A percentile compares a stretch with the other conserved stretches of the same genome.
Evolutionary conservation across 345 rosid genomes (phyloP).

Genomic region (Cochlearia excelsa): DNA sequence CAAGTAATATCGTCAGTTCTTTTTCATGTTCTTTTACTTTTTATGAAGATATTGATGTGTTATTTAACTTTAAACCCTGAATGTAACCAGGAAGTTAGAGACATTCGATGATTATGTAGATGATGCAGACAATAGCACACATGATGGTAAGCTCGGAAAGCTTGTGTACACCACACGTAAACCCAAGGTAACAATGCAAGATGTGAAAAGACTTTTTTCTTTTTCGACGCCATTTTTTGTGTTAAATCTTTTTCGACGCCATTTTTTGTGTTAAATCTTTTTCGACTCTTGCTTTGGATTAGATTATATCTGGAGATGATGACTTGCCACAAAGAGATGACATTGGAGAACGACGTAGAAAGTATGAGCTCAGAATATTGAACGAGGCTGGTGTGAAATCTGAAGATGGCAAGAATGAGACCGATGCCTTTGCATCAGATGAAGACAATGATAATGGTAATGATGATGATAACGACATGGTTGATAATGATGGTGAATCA

Average conservation of each 20-base stretch:
- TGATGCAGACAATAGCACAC: slow-evolving; percentile 48
- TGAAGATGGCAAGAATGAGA: slow-evolving; percentile 47
- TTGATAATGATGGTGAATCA: slow-evolving; percentile 35
- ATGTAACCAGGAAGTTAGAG: slow-evolving; percentile 62
- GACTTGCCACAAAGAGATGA: slow-evolving; percentile 89
- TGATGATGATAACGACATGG: slow-evolving; percentile 36
- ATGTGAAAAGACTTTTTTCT: not conserved
- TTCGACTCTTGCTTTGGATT: slow-evolving; percentile 12
- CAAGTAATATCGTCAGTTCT: slow-evolving; percentile 40
- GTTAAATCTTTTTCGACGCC: not conserved
- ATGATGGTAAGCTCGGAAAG: slow-evolving; percentile 45
- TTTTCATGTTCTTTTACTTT: slow-evolving; percentile 8
- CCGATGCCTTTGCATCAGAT: slow-evolving; percentile 30
- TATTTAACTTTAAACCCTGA: slow-evolving; percentile 4
- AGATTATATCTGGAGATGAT: slow-evolving; percentile 84
- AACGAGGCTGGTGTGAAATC: slow-evolving; percentile 72
- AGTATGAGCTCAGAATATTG: slow-evolving; percentile 75
- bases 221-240: not conserved
- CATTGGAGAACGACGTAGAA: slow-evolving; percentile 91
- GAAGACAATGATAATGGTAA: slow-evolving; percentile 28
- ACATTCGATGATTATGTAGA: slow-evolving; percentile 80
- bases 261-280: not conserved
- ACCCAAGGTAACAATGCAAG: slow-evolving; percentile 50
- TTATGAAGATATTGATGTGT: slow-evolving; percentile 24
- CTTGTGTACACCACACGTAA: slow-evolving; percentile 50